These are phyloP conservation scores for Meripilus lineatus DNA, from an alignment of 1,284 basidiomycete genomes.

Conservation along the genomic window DNA sequence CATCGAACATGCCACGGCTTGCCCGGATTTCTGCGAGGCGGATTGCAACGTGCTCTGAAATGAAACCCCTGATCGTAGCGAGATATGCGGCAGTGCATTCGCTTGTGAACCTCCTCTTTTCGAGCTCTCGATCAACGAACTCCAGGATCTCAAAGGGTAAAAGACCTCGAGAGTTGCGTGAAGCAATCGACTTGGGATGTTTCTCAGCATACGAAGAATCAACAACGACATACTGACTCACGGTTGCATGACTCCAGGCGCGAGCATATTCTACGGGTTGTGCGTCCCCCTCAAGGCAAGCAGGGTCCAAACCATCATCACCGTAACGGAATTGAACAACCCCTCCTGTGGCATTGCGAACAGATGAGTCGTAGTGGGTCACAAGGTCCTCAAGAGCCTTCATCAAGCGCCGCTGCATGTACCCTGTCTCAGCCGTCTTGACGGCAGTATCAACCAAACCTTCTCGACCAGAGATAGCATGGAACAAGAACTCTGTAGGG, in stretches of 20 bases:
- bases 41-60: constrained; percentile 65
- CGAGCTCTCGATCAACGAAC: constrained; percentile 64
- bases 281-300: constrained; percentile 91
- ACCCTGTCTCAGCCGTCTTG: constrained; percentile 99
- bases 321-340: constrained; percentile 99
- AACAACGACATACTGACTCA: constrained; percentile 32
- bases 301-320: constrained; percentile 96
- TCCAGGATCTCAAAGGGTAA: constrained; percentile 88
- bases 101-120: constrained; percentile 54
- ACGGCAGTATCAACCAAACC: constrained; percentile 99
- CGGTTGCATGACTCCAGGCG: constrained; percentile 86
- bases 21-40: constrained; percentile 69
- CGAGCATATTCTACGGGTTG: constrained; percentile 89
- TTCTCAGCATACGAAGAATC: not conserved
- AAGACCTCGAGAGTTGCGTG: constrained; percentile 57
- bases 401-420: constrained; percentile 99
- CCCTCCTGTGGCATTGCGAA: constrained; percentile 92
- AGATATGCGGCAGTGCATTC: constrained; percentile 79
- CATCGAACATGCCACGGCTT: constrained; percentile 82
- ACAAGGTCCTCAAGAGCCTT: constrained; percentile 98
- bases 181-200: constrained; percentile 62
- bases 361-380: constrained; percentile 96
- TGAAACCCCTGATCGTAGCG: constrained; percentile 72
- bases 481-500: constrained; percentile 97
- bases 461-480: constrained; percentile 98